A percentile compares a stretch with the other conserved stretches of the same genome.
These are phyloP conservation scores for Ogataea siamensis DNA, from an alignment of 805 yeast species.

Conservation along the genomic window DNA sequence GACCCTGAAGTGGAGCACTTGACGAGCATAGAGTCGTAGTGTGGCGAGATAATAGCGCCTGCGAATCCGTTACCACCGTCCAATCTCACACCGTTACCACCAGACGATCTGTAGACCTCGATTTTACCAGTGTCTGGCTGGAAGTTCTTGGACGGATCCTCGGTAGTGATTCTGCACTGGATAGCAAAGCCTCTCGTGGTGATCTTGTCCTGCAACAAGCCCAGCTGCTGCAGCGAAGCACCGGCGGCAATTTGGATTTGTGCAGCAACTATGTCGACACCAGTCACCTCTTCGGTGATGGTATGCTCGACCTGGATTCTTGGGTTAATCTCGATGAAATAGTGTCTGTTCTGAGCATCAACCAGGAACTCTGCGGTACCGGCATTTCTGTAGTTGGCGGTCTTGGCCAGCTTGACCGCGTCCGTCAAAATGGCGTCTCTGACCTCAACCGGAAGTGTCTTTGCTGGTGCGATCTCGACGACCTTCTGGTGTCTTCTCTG, in stretches of 20 bases:
- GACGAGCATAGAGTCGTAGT: slow-evolving; percentile 97
- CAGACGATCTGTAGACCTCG: slow-evolving; percentile 96
- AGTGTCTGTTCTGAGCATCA: slow-evolving; percentile 90
- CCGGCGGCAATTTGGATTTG: slow-evolving; percentile 99
- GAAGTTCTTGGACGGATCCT: slow-evolving; percentile 94
- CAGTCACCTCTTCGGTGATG: slow-evolving; percentile 97
- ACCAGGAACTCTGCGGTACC: slow-evolving; percentile 98
- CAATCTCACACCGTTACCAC: slow-evolving; percentile 98
- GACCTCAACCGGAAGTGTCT: slow-evolving; percentile 75
- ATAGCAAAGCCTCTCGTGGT: slow-evolving; percentile 97
- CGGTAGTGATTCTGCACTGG: slow-evolving; percentile 98
- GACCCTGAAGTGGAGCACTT: slow-evolving; percentile 98
- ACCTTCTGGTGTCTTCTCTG: slow-evolving; percentile 99
- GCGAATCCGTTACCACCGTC: slow-evolving; percentile 99
- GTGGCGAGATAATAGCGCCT: slow-evolving; percentile 94
- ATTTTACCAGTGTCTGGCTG: slow-evolving; percentile 98
- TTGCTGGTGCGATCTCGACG: slow-evolving; percentile 97
- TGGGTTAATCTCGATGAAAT: slow-evolving; percentile 97
- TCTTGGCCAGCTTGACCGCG: slow-evolving; percentile 87
- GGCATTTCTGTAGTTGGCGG: slow-evolving; percentile 91
- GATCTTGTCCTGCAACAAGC: slow-evolving; percentile 89
- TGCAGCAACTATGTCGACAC: slow-evolving; percentile 96
- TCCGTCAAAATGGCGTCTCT: slow-evolving; percentile 92
- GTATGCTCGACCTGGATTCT: slow-evolving; percentile 99
- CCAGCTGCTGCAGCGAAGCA: slow-evolving; percentile 87